phyloP scores from a whole-genome alignment of 192 early-diverging fungal genomes.

The Allomyces macrogynus region DNA sequence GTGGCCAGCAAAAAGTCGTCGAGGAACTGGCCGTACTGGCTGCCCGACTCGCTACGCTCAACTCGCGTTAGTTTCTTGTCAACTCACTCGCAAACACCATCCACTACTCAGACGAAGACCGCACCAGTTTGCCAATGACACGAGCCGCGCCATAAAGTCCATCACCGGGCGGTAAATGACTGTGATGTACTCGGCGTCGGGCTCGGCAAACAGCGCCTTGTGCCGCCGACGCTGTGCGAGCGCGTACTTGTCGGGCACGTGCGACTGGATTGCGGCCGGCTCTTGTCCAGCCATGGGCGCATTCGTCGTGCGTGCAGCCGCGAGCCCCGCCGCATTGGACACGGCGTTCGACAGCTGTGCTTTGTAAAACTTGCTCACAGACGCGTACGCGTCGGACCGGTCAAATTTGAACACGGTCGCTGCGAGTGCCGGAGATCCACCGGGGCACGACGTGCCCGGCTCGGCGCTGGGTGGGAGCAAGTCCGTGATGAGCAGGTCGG shows the following conservation, averaged over 20 bases:
- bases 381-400: neutral
- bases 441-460: neutral
- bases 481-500: neutral
- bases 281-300: no score
- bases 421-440: neutral
- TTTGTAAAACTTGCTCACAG: neutral
- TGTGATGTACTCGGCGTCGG: neutral
- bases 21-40: neutral
- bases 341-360: neutral
- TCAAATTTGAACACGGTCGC: neutral
- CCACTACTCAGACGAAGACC: no score
- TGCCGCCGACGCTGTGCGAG: neutral
- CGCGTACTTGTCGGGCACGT: neutral
- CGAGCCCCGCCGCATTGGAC: no score
- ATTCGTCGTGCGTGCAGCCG: no score
- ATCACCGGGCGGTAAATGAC: neutral
- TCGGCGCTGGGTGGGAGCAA: neutral
- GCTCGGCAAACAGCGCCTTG: neutral
- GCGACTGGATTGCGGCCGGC: neutral
- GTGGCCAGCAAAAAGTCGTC: neutral
- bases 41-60: no score
- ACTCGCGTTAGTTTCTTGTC: no score
- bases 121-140: neutral
- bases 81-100: no score
- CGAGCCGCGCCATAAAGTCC: neutral